Conservation (phyloP, 2,329 filamentous ascomycete species). For the Exophiala sp. region DNA sequence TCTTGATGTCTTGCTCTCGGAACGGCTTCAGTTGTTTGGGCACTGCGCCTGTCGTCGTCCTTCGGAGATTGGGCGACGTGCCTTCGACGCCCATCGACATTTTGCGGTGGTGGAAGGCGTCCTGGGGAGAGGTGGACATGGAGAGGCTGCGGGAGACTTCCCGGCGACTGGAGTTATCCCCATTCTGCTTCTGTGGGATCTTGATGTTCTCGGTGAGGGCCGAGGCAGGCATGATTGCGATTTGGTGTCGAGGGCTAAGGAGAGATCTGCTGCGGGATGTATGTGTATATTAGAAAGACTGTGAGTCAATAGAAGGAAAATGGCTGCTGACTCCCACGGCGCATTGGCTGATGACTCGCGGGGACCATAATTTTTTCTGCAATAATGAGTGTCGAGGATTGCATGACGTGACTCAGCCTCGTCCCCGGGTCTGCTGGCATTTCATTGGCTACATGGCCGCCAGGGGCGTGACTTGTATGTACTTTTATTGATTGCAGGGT, state of each 20-base stretch:
- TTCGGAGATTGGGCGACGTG: constrained; percentile 37
- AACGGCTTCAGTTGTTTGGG: constrained; percentile 87
- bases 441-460: background rate
- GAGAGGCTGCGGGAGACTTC: constrained; percentile 55
- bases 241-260: background rate
- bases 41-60: constrained; percentile 42
- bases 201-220: constrained; percentile 26
- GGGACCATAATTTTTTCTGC: background rate
- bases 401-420: constrained; percentile 8
- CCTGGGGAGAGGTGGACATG: constrained; percentile 67
- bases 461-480: background rate
- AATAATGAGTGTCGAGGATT: background rate
- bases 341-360: background rate
- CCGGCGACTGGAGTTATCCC: constrained; percentile 31
- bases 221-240: constrained; percentile 23
- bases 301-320: background rate
- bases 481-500: too few species aligned
- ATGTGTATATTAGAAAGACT: background rate
- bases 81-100: constrained; percentile 36
- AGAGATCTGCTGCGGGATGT: too few species aligned
- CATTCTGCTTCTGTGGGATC: constrained; percentile 16
- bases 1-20: constrained; percentile 92
- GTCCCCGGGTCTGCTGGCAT: background rate
- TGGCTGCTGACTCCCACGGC: too few species aligned
- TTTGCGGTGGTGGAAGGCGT: constrained; percentile 54